phyloP scores from a whole-genome alignment of 345 rosid genomes.

The Aquilaria yunnanensis region DNA sequence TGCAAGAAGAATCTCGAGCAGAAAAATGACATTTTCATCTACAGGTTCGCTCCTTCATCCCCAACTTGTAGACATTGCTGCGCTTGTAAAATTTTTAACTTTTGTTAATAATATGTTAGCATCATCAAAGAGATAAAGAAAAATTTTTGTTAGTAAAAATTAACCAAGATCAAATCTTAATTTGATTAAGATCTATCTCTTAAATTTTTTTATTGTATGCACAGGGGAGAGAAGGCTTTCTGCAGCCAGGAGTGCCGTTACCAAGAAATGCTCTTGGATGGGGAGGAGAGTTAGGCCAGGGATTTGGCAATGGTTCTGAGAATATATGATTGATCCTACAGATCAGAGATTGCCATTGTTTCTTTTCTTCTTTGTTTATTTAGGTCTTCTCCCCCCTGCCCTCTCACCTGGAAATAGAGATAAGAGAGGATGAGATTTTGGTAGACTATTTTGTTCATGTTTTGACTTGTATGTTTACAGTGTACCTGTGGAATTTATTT shows the following conservation, averaged over 20 bases:
- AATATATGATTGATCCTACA: slow-evolving; percentile 11
- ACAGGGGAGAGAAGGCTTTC: slow-evolving; percentile 89
- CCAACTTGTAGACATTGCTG: background rate
- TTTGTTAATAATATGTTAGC: too few relatives aligned
- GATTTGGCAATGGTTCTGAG: background rate
- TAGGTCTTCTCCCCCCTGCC: background rate
- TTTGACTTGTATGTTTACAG: slow-evolving; percentile 9
- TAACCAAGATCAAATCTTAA: background rate
- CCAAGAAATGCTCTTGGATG: slow-evolving; percentile 68
- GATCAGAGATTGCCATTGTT: background rate
- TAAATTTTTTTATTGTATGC: background rate
- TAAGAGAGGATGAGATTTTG: slow-evolving; percentile 28
- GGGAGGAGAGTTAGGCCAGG: slow-evolving; percentile 19
- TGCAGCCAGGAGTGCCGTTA: slow-evolving; percentile 75
- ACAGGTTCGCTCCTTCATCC: slow-evolving; percentile 42
- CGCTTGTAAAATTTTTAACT: too few relatives aligned
- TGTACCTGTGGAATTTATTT: background rate
- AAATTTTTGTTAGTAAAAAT: too few relatives aligned
- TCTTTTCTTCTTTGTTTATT: background rate
- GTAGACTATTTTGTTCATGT: slow-evolving; percentile 15
- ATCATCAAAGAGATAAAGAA: too few relatives aligned
- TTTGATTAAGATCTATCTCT: background rate
- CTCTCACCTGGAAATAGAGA: slow-evolving; percentile 27
- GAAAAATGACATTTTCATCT: slow-evolving; percentile 53
- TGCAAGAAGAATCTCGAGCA: slow-evolving; percentile 75